These are phyloP conservation scores for Sporothrix humicola DNA, from an alignment of 2,329 filamentous ascomycete species.

Conservation along the genomic window DNA sequence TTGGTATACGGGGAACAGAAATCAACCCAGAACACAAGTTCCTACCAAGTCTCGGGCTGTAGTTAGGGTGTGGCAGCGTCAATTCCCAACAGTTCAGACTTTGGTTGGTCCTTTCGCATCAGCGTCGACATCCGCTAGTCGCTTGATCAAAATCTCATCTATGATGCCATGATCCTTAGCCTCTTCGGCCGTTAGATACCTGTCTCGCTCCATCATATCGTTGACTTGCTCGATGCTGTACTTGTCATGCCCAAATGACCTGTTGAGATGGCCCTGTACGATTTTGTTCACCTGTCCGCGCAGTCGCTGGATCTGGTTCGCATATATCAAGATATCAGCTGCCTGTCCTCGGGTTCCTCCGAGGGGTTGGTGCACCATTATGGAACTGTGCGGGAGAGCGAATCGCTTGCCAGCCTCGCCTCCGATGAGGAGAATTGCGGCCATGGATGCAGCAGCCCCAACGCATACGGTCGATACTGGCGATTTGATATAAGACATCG, in stretches of 20 bases:
- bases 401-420: conserved; percentile 84
- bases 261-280: conserved; percentile 84
- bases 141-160: conserved; percentile 80
- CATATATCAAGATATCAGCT: conserved; percentile 92
- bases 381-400: conserved; percentile 87
- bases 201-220: conserved; percentile 95
- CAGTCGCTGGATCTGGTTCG: conserved; percentile 91
- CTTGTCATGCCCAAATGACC: conserved; percentile 73
- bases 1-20: too few species aligned
- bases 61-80: too few species aligned
- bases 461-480: conserved; percentile 95
- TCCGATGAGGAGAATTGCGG: conserved; percentile 82
- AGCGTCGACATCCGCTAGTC: conserved; percentile 47
- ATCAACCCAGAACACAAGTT: too few species aligned
- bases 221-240: conserved; percentile 83
- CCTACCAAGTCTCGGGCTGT: too few species aligned
- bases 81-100: not conserved
- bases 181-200: conserved; percentile 88
- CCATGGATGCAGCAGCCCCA: conserved; percentile 95
- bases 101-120: not conserved
- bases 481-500: conserved; percentile 94
- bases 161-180: conserved; percentile 89
- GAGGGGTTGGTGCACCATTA: conserved; percentile 97
- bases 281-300: conserved; percentile 87
- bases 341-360: conserved; percentile 72